Percentiles rank a stretch among this genome's conserved stretches.
Evolutionary conservation across 2,329 filamentous ascomycete species (phyloP).

Genomic region (Penicillium freii): DNA sequence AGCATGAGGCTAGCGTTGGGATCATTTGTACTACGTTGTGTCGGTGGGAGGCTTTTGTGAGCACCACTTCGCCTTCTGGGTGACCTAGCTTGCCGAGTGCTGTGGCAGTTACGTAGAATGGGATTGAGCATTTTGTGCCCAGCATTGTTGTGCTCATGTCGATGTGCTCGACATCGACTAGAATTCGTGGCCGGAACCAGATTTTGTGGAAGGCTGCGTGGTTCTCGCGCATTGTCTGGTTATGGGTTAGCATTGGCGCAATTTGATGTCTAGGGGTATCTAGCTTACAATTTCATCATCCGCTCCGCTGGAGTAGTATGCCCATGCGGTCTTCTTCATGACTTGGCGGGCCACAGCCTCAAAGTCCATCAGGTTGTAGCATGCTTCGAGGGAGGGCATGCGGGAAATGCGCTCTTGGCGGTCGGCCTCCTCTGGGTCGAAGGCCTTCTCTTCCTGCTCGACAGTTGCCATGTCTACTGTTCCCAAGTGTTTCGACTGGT

Average conservation of each 20-base stretch:
- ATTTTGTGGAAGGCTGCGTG: conserved; percentile 95
- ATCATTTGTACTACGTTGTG: conserved; percentile 98
- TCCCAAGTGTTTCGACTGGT: conserved; percentile 83
- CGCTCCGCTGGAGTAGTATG: conserved; percentile 92
- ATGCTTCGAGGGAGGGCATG: conserved; percentile 80
- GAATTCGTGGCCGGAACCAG: conserved; percentile 87
- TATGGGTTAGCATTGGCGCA: neutral
- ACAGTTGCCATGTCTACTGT: conserved; percentile 84
- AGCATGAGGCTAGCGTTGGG: conserved; percentile 91
- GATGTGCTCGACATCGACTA: conserved; percentile 84
- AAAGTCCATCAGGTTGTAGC: conserved; percentile 94
- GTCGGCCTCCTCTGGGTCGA: conserved; percentile 69
- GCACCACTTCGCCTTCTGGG: conserved; percentile 86
- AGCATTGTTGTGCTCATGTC: conserved; percentile 93
- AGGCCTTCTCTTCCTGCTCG: conserved; percentile 61
- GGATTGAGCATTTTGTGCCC: conserved; percentile 76
- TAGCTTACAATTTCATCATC: conserved; percentile 76
- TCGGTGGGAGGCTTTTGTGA: conserved; percentile 78
- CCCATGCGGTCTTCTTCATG: conserved; percentile 97
- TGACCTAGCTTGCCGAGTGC: conserved; percentile 93
- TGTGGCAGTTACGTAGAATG: conserved; percentile 95
- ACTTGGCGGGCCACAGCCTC: conserved; percentile 84
- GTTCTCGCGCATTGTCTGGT: conserved; percentile 87
- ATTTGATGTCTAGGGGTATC: conserved; percentile 12
- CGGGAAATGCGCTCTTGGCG: conserved; percentile 69